These are phyloP conservation scores for Ganoderma resinaceum DNA, from an alignment of 1,284 basidiomycete genomes.

Conservation along the genomic window DNA sequence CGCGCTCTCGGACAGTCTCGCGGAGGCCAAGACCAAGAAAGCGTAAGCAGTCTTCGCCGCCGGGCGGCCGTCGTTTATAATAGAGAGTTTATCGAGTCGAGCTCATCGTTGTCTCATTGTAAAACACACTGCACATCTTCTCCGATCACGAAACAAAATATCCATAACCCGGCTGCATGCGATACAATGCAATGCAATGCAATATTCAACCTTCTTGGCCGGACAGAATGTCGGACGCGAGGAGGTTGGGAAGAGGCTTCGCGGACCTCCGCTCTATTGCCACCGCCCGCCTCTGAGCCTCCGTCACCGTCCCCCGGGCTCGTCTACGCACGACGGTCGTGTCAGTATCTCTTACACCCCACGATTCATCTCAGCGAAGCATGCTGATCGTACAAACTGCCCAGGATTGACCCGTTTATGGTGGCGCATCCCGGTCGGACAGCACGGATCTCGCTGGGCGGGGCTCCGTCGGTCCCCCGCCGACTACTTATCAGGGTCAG, in stretches of 20 bases:
- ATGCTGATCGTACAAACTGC: constrained; percentile 15
- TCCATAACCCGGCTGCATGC: no score
- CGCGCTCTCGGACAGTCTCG: constrained; percentile 67
- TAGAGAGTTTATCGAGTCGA: constrained; percentile 22
- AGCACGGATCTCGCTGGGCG: constrained; percentile 13
- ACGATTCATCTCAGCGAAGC: constrained; percentile 24
- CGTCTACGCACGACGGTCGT: background rate
- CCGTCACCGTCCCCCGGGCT: background rate
- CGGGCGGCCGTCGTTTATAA: constrained; percentile 22
- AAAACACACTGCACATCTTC: background rate
- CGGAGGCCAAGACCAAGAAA: constrained; percentile 55
- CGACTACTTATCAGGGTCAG: constrained; percentile 8
- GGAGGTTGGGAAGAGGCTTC: background rate
- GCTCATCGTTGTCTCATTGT: constrained; percentile 26
- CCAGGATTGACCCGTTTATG: constrained; percentile 5
- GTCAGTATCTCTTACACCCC: constrained; percentile 2
- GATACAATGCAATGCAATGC: background rate
- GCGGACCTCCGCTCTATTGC: constrained; percentile 31
- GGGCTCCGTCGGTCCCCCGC: constrained; percentile 31
- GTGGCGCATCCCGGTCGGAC: background rate
- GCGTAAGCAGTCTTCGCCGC: constrained; percentile 34
- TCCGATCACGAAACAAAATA: no score
- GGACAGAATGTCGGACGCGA: constrained; percentile 6
- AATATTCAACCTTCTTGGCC: no score
- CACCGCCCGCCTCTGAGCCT: constrained; percentile 32